Evolutionary conservation across 108 stramenopile genomes (phyloP).

Genomic region (Pseudonitzschia delicatissima): DNA sequence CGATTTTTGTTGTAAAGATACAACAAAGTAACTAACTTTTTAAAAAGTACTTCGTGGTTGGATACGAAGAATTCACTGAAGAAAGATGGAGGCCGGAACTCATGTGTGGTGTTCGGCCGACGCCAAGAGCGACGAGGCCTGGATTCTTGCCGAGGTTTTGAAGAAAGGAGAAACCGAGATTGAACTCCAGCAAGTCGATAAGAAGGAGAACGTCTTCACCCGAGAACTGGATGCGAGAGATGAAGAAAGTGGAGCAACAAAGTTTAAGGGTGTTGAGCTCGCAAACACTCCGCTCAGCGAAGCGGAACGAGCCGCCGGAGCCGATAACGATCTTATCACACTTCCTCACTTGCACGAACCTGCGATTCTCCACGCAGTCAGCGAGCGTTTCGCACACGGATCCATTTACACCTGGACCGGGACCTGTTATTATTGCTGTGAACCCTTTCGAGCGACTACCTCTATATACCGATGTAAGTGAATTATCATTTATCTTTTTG

Average conservation of each 20-base stretch:
- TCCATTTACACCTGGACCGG: conserved; percentile 99
- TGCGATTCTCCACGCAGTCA: conserved; percentile 92
- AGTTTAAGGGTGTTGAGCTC: conserved; percentile 85
- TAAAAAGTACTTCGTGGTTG: no score
- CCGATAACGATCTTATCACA: conserved; percentile 90
- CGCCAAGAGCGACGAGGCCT: conserved; percentile 76
- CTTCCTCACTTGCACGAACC: conserved; percentile 98
- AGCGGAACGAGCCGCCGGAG: conserved; percentile 70
- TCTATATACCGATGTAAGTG: conserved; percentile 84
- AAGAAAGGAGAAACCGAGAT: conserved; percentile 45
- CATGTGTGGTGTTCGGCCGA: conserved; percentile 73
- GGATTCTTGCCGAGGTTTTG: conserved; percentile 83
- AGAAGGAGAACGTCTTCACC: conserved; percentile 39
- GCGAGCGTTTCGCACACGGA: conserved; percentile 82
- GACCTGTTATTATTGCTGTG: conserved; percentile 97
- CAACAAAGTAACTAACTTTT: no score
- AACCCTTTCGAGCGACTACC: conserved; percentile 96
- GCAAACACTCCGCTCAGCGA: conserved; percentile 73
- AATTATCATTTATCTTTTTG: neutral
- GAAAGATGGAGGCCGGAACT: conserved; percentile 81
- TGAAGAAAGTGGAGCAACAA: conserved; percentile 51
- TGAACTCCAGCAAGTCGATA: conserved; percentile 55
- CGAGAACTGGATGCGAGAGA: conserved; percentile 37
- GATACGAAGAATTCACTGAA: neutral
- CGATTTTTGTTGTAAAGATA: no score